A percentile compares a stretch with the other conserved stretches of the same genome.
phyloP scores from a whole-genome alignment of 495 filamentous ascomycete genomes.

The Talaromyces ruber region DNA sequence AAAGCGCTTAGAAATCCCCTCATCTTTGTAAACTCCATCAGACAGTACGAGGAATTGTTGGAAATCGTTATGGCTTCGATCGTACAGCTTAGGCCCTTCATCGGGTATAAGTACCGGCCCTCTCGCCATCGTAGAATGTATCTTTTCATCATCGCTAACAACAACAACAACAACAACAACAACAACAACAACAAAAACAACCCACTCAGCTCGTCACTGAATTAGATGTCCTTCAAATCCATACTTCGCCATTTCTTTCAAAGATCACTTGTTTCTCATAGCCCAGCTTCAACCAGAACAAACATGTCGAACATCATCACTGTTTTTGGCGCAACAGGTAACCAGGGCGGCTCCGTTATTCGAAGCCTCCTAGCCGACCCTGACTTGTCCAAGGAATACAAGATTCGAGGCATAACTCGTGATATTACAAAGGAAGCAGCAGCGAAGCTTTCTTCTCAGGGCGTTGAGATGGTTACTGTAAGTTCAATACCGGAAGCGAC shows the following conservation, averaged over 20 bases:
- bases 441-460: constrained; percentile 23
- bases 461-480: constrained; percentile 32
- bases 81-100: neutral
- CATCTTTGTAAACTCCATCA: neutral
- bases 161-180: neutral
- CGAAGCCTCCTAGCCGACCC: constrained; percentile 15
- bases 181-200: neutral
- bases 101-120: neutral
- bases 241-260: neutral
- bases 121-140: neutral
- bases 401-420: constrained; percentile 25
- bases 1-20: neutral
- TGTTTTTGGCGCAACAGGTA: constrained; percentile 40
- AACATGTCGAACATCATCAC: constrained; percentile 28
- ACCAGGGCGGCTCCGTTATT: constrained; percentile 23
- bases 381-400: constrained; percentile 27
- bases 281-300: neutral
- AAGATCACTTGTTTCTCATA: neutral
- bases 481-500: neutral
- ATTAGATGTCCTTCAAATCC: neutral
- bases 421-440: constrained; percentile 22
- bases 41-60: neutral
- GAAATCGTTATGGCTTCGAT: neutral
- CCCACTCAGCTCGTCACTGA: neutral
- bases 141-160: neutral